A percentile compares a stretch with the other conserved stretches of the same genome.
phyloP scores from a whole-genome alignment of 805 yeast genomes.

The Blastobotrys mokoenaii region DNA sequence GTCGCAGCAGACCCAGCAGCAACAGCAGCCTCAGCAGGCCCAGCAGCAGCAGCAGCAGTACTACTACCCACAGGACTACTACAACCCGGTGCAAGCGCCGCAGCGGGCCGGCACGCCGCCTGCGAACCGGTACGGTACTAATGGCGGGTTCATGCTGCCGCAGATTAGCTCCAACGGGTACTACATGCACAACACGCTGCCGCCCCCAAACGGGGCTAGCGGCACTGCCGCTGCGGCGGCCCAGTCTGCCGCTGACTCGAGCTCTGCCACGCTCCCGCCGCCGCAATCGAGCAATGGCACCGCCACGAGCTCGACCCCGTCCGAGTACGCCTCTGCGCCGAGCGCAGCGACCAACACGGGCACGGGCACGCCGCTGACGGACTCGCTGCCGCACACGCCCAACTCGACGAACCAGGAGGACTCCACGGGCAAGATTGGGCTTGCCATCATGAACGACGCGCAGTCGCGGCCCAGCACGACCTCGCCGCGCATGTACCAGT shows the following conservation, averaged over 20 bases:
- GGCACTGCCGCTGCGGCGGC: slow-evolving; percentile 7
- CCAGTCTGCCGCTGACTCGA: slow-evolving; percentile 4
- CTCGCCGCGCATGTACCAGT: slow-evolving; percentile 1
- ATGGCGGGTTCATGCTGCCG: slow-evolving; percentile 7
- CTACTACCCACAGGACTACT: slow-evolving; percentile 2
- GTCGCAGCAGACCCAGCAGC: slow-evolving; percentile 20
- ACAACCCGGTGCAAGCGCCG: not conserved
- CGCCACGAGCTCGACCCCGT: slow-evolving; percentile 2
- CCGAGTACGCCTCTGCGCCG: slow-evolving; percentile 4
- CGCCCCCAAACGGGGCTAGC: slow-evolving; percentile 2
- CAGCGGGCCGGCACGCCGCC: not conserved
- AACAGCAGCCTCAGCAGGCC: slow-evolving; percentile 9
- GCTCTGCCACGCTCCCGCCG: no score
- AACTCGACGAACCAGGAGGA: no score
- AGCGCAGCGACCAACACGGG: slow-evolving; percentile 7
- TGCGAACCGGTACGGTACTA: not conserved
- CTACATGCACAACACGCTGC: slow-evolving; percentile 8
- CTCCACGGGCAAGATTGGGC: slow-evolving; percentile 5
- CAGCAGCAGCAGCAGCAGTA: slow-evolving; percentile 12
- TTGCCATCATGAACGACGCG: slow-evolving; percentile 7
- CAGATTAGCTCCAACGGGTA: slow-evolving; percentile 11
- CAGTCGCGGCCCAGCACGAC: slow-evolving; percentile 3
- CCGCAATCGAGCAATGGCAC: slow-evolving; percentile 8
- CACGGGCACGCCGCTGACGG: slow-evolving; percentile 17
- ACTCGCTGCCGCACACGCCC: slow-evolving; percentile 18